Evolutionary conservation across 352 stramenopile genomes (phyloP).

Genomic region (Phytophthora syringae): DNA sequence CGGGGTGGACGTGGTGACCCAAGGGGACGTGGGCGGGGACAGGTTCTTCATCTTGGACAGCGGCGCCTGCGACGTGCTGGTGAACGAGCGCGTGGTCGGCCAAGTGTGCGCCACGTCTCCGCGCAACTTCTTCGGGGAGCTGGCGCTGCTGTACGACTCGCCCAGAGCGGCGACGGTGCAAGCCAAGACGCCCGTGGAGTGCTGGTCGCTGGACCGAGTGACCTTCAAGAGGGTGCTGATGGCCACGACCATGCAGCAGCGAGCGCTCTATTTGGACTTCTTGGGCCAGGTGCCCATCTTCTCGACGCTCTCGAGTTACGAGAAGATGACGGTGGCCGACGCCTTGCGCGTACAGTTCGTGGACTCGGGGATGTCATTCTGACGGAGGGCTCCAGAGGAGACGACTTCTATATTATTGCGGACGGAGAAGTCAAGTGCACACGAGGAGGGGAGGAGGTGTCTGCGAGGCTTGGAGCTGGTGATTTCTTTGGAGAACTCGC

Average conservation of each 20-base stretch:
- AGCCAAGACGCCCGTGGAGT: slow-evolving; percentile 66
- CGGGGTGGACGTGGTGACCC: slow-evolving; percentile 62
- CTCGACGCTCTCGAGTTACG: slow-evolving; percentile 70
- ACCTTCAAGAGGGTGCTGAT: slow-evolving; percentile 80
- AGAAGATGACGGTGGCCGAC: slow-evolving; percentile 80
- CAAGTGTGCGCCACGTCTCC: slow-evolving; percentile 60
- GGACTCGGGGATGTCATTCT: slow-evolving; percentile 53
- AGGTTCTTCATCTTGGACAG: slow-evolving; percentile 93
- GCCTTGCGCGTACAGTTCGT: slow-evolving; percentile 68
- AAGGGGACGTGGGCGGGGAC: slow-evolving; percentile 83
- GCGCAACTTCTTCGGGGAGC: slow-evolving; percentile 91
- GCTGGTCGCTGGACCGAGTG: slow-evolving; percentile 89
- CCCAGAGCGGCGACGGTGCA: slow-evolving; percentile 89
- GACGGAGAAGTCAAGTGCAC: slow-evolving; percentile 76
- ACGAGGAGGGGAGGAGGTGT: slow-evolving; percentile 61
- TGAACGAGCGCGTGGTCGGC: slow-evolving; percentile 65
- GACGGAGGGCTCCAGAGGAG: slow-evolving; percentile 54
- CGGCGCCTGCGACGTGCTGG: slow-evolving; percentile 79
- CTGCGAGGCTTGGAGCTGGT: slow-evolving; percentile 57
- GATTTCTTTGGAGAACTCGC: slow-evolving; percentile 89
- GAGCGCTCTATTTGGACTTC: slow-evolving; percentile 65
- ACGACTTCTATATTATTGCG: slow-evolving; percentile 88
- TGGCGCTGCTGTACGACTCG: slow-evolving; percentile 94
- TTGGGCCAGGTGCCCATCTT: slow-evolving; percentile 77
- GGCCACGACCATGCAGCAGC: slow-evolving; percentile 71